Evolutionary conservation across 306 rosid genomes (phyloP), one percentile per base, ranked within the genome.

Genomic region (Prunus dulcis): DNA sequence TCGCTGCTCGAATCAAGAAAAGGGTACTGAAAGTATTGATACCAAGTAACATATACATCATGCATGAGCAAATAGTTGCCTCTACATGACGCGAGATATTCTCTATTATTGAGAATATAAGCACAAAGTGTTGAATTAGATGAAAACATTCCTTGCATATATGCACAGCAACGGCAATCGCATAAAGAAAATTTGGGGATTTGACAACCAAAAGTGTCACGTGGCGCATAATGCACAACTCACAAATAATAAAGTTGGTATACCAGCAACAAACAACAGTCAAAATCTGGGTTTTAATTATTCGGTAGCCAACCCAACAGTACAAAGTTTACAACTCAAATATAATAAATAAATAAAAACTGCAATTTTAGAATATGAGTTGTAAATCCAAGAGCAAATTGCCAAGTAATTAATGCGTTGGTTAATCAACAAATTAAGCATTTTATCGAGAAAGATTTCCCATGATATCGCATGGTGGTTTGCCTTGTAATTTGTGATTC

Each of bases 391-490:
- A 1, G 38, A 32, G 38, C 38, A 32, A 32, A 32, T 32, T 32
- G 38, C 38, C 7, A 32, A 32, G 0, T 32, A 4, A 32, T 32
- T 32, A 5, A 32, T 32, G 38, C 5, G 5, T n/a, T 12, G 47
- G 32, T 64, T 69, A 86, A 81, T 85, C 78, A 83, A 78, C 78
- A 56, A 75, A 73, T 14, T 68, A n/a, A 30, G 78, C 53, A 55
- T 43, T 73, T 49, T 73, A 19, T 68, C 30, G 49, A 57, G 69
- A 30, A 70, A 73, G 72, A 71, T 17, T 72, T 56, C 66, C 52
- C 84, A 76, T 65, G 50, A 69, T 61, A 18, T 79, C 55, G 43
- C 47, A 62, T 34, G 69, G 69, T 25, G 60, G 69, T 25, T 57
- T 78, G 55, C 38, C 66, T 68, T 57, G 49, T 73, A 23, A 45